These are phyloP conservation scores for Chaetomium strumarium DNA, from an alignment of 2,329 filamentous ascomycete species.

Conservation along the genomic window DNA sequence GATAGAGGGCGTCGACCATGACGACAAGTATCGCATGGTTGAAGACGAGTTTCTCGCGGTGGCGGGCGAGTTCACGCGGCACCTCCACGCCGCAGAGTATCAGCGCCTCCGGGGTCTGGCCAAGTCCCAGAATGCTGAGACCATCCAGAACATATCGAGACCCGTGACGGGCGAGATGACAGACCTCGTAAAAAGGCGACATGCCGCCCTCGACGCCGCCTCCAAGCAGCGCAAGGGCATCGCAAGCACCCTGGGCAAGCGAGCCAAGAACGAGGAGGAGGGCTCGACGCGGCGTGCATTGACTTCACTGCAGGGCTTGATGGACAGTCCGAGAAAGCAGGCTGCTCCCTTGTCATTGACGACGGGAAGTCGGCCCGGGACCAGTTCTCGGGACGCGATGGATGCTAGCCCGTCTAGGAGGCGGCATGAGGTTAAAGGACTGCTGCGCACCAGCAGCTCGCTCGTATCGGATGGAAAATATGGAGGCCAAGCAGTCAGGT, in stretches of 20 bases:
- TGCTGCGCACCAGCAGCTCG: not conserved
- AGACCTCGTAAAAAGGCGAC: constrained; percentile 31
- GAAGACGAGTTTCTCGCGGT: constrained; percentile 70
- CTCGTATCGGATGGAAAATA: not conserved
- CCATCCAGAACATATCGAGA: constrained; percentile 46
- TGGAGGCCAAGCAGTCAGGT: not conserved
- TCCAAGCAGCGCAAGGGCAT: constrained; percentile 33
- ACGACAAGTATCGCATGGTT: constrained; percentile 75
- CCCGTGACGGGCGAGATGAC: constrained; percentile 42
- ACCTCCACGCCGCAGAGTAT: constrained; percentile 75
- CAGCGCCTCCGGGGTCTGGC: constrained; percentile 56
- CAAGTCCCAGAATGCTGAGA: constrained; percentile 47
- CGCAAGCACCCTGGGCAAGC: constrained; percentile 18
- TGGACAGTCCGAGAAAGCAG: constrained; percentile 35
- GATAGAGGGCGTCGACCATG: constrained; percentile 56
- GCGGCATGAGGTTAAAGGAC: not conserved
- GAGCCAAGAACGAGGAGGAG: constrained; percentile 23
- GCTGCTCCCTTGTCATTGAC: constrained; percentile 23
- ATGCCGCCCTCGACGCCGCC: constrained; percentile 31
- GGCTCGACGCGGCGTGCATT: constrained; percentile 29
- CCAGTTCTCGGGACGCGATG: not conserved
- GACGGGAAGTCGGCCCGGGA: not conserved
- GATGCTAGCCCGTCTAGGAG: constrained; percentile 1
- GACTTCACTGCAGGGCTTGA: constrained; percentile 37
- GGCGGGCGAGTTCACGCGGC: constrained; percentile 64